These are phyloP conservation scores for Aspergillus amoenus DNA, from an alignment of 2,329 filamentous ascomycete genomes.

Conservation along the genomic window DNA sequence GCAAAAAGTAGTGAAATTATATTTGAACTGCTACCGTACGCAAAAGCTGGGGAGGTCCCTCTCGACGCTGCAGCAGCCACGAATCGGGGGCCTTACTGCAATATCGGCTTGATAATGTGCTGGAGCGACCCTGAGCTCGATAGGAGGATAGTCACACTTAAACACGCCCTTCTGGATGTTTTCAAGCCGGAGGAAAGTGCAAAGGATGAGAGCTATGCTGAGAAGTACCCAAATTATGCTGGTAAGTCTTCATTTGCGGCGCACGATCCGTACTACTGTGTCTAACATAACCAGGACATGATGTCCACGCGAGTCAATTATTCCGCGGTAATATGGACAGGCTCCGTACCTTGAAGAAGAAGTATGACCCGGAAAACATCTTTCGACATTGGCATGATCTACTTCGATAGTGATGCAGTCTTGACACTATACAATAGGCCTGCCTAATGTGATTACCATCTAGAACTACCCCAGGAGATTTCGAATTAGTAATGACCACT, in stretches of 20 bases:
- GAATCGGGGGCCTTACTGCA: background rate
- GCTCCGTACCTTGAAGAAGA: background rate
- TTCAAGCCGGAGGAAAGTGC: too few relatives aligned
- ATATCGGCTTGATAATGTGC: background rate
- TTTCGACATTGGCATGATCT: background rate
- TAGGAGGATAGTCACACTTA: background rate
- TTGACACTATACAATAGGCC: too few relatives aligned
- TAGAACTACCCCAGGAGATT: too few relatives aligned
- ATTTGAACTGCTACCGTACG: background rate
- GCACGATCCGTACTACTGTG: rapidly evolving
- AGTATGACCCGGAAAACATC: background rate
- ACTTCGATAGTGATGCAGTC: too few relatives aligned
- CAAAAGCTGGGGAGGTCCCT: background rate
- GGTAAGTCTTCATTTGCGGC: too few relatives aligned
- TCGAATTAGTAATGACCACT: too few relatives aligned
- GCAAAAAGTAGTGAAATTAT: background rate
- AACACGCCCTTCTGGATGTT: rapidly evolving
- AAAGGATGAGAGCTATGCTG: background rate
- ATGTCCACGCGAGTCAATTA: background rate
- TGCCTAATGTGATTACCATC: too few relatives aligned
- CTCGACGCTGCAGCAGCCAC: background rate
- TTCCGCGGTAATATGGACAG: background rate
- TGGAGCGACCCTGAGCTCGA: background rate
- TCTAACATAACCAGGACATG: background rate
- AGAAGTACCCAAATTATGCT: too few relatives aligned